Base-by-base conservation (phyloP, 139 green algal genomes). In the Spirogloea muscicola region DNA sequence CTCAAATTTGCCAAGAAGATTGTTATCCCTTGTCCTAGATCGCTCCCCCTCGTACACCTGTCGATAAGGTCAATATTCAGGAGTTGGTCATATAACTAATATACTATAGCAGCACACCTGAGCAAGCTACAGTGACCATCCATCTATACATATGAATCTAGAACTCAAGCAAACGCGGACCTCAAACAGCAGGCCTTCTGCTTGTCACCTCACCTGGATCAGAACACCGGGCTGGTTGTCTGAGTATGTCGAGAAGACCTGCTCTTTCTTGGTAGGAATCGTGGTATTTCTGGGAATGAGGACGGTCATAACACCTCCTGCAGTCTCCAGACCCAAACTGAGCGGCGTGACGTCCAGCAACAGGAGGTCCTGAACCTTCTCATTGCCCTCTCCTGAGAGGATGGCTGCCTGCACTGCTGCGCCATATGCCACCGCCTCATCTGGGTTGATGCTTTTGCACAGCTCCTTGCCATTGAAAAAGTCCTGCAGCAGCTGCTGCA, bases 381-480 rank as follows among this genome's bases (percentile, higher is more conserved):
- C 90, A 65, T 87, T 88, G 52, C 87, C 89, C 69, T 93, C 89
- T 38, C 93, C 93, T 4, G 82, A 92, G 66, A 99, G 86, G 81
- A 99, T 99, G 65, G 94, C 94, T 33, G 94, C 94, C 77, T 87
- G 90, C 6, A 98, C 94, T 16, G 94, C 94, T 16, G 94, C 94
- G 41, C 94, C 94, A 81, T 98, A 98, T 3, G 94, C 94, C 18
- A 98, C 94, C 10, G 94, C 94, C 88, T 99, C 94, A 74, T 99
- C 94, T 27, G 94, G 94, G 90, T 99, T 99, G 90, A 99, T 99
- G 74, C 65, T 89, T 88, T 98, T 98, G 91, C 90, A 96, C 40
- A 99, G 90, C 87, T 98, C 94, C 91, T 98, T 98, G 82, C 94
- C 93, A 74, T 96, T 95, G 90, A 99, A 98, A 84, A 95, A 99